A percentile compares a stretch with the other conserved stretches of the same genome.
Conservation (phyloP, 1,139 yeast species). For the Suhomyces taliae region DNA sequence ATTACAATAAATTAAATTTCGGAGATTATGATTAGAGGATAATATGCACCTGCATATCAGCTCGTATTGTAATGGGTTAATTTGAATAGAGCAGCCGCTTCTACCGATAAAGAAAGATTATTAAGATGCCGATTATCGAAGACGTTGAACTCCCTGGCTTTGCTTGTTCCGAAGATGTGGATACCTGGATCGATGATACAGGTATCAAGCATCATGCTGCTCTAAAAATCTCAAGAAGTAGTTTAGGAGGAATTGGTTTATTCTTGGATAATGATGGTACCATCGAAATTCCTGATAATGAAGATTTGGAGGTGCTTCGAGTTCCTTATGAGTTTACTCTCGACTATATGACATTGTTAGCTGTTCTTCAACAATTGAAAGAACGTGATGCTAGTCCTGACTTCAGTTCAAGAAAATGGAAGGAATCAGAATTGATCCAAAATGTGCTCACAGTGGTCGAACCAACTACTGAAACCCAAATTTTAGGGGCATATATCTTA, state of each 20-base stretch:
- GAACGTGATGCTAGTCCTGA: constrained; percentile 14
- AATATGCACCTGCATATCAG: too few relatives aligned
- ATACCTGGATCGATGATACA: constrained; percentile 13
- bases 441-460: constrained; percentile 22
- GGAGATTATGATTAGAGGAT: too few relatives aligned
- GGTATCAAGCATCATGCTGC: constrained; percentile 17
- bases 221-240: constrained; percentile 23
- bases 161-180: constrained; percentile 7
- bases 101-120: neutral
- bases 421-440: constrained; percentile 20
- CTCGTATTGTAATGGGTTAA: too few relatives aligned
- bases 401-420: constrained; percentile 1
- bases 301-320: constrained; percentile 14
- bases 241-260: constrained; percentile 39
- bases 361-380: constrained; percentile 23
- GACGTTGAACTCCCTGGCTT: constrained; percentile 17
- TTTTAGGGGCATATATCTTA: constrained; percentile 29
- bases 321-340: constrained; percentile 23
- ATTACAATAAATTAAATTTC: too few relatives aligned
- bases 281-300: constrained; percentile 4
- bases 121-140: constrained; percentile 1
- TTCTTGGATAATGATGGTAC: constrained; percentile 16
- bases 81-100: neutral
- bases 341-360: constrained; percentile 31
- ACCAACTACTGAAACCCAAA: constrained; percentile 32